Evolutionary conservation across 768 basidiomycete species (phyloP), one percentile per base, ranked within the genome.

Genomic region (Rhizopogon salebrosus): DNA sequence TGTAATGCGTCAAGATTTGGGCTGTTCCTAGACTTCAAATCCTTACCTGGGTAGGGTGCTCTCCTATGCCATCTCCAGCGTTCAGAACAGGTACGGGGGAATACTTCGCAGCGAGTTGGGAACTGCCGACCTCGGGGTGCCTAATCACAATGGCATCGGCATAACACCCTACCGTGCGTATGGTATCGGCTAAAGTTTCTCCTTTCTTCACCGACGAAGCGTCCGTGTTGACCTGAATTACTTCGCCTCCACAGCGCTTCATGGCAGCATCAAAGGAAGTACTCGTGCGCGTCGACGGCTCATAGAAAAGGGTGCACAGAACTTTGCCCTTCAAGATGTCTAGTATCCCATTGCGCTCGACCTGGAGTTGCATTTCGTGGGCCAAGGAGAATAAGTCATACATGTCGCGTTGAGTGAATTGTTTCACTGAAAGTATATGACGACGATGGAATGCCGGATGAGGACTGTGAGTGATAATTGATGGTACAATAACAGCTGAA

Each of bases 191-290:
- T 38, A 99, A 72, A 0, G 83, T 87, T 74, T 99, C 97, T 35
- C 97, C 97, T 73, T 98, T 99, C 59, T 79, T 75, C 40, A 97
- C 92, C 0, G 93, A 97, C 3, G 94, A 95, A 2, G 79, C 77
- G 49, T 92, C 90, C 2, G 82, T 81, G 38, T 80, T 80, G 52
- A 98, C 80, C 52, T 87, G 80, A n/a, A 97, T 85, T 36, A 98
- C 95, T 62, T 95, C 84, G 18, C 97, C 97, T 24, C 97, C 97
- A 62, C 93, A 93, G 46, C 97, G 84, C 69, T 97, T 95, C 97
- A 98, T 99, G 10, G 97, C 97, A 2, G 95, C 88, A 65, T 99
- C 95, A 62, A 99, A 99, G 8, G 95, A 98, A 4, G 89, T 80
- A 56, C 91, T 93, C 3, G 97, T 99, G 31, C 97, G 80, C 3